Base-by-base conservation (phyloP, 345 rosid species). In the Viola odorata region DNA sequence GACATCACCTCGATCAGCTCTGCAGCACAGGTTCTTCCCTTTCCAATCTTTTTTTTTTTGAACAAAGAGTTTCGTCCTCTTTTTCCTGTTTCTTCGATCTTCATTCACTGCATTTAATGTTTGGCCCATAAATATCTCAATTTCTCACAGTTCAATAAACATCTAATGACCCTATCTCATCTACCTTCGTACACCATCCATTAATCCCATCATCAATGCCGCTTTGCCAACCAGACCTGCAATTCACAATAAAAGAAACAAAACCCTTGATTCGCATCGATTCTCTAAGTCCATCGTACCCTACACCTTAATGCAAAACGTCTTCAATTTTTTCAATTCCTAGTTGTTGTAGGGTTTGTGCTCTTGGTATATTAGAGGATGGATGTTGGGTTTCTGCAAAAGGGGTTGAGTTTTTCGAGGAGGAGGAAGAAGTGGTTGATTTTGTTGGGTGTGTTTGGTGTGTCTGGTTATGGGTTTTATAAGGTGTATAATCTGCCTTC, bases 381-480 rank as follows among this genome's bases (percentile, higher is more conserved):
- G 97, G 88, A 80, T 70, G 73, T 74, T 64, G 78, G 66, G 57
- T 66, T 83, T 65, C 73, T 81, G 53, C 69, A 67, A 39, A 79
- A 73, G 62, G 77, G 83, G 13, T 37, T 78, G 53, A 32, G 50
- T 62, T 79, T 77, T 55, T 71, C 91, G 23, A 71, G 40, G 55
- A 81, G 83, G 65, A 81, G 81, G 63, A 88, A 66, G 65, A 91
- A 75, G 77, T 83, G 85, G 94, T 59, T 95, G 10, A 37, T 85
- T 66, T 55, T 75, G 3, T 55, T 88, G 2, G 97, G 87, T 39
- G 52, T 81, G 3, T 68, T 75, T 12, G 92, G 91, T 14, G 84
- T 70, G 4, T 95, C 97, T 41, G 77, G 94, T 45, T 95, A 85
- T 53, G 99, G 91, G 45, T 84, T 66, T 48, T 95, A 86, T 74